phyloP scores from a whole-genome alignment of 352 stramenopile species.

The Globisporangium heterothallicum region DNA sequence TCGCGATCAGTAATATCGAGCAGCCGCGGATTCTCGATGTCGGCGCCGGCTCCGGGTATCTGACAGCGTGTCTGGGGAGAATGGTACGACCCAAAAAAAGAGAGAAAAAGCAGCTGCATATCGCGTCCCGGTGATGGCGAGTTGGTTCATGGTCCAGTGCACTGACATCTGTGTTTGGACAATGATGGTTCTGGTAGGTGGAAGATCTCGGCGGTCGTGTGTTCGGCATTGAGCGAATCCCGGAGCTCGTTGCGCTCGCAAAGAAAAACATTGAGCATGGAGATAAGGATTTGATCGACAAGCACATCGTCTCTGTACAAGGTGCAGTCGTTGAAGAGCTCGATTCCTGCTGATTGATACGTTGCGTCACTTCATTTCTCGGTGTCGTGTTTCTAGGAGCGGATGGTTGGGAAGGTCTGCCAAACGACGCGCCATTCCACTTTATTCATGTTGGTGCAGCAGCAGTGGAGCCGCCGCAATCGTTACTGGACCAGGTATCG shows the following conservation, averaged over 20 bases:
- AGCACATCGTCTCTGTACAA: conserved; percentile 42
- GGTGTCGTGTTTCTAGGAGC: no score
- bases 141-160: no score
- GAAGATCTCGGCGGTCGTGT: conserved; percentile 36
- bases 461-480: conserved; percentile 77
- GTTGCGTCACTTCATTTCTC: no score
- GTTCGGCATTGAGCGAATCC: conserved; percentile 90
- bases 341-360: background rate
- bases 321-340: conserved; percentile 14
- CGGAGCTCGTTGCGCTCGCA: conserved; percentile 78
- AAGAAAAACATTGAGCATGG: conserved; percentile 74
- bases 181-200: conserved; percentile 11
- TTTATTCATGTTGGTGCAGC: conserved; percentile 97
- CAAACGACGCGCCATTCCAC: conserved; percentile 89
- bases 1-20: conserved; percentile 33
- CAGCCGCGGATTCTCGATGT: conserved; percentile 90
- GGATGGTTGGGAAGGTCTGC: conserved; percentile 92
- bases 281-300: conserved; percentile 78
- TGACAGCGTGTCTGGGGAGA: conserved; percentile 90
- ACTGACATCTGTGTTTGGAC: no score
- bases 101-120: background rate
- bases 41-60: conserved; percentile 92
- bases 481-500: conserved; percentile 88
- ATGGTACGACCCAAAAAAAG: conserved; percentile 40
- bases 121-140: no score